phyloP scores from a whole-genome alignment of 1,139 yeast species.

The Geotrichum australiense region DNA sequence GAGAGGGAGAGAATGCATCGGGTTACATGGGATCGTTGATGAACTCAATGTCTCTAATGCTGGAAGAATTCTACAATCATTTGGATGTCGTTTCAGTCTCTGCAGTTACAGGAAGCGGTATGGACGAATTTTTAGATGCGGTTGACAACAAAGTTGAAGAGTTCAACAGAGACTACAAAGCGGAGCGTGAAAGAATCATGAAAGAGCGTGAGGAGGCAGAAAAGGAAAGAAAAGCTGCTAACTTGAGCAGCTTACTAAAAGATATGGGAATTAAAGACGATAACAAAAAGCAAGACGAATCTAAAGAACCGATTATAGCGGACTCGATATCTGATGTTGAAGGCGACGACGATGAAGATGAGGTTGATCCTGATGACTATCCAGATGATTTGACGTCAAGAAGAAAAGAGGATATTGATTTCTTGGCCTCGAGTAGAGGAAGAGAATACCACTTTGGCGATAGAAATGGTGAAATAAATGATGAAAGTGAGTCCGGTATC shows the following conservation, averaged over 20 bases:
- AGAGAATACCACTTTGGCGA: slow-evolving; percentile 71
- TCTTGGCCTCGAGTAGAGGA: slow-evolving; percentile 26
- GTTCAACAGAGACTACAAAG: slow-evolving; percentile 72
- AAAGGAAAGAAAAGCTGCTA: slow-evolving; percentile 62
- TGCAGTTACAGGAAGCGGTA: slow-evolving; percentile 87
- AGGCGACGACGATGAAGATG: slow-evolving; percentile 32
- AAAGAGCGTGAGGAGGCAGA: slow-evolving; percentile 74
- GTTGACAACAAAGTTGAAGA: slow-evolving; percentile 86
- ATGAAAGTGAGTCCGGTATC: slow-evolving; percentile 44
- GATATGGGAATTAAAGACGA: slow-evolving; percentile 61
- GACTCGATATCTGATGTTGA: slow-evolving; percentile 70
- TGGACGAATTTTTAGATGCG: slow-evolving; percentile 77
- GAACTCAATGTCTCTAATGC: slow-evolving; percentile 90
- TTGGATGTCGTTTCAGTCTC: slow-evolving; percentile 89
- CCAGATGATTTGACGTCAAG: slow-evolving; percentile 33
- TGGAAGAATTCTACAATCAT: slow-evolving; percentile 93
- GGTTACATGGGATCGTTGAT: slow-evolving; percentile 94
- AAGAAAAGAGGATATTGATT: slow-evolving; percentile 16
- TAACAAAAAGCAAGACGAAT: slow-evolving; percentile 18
- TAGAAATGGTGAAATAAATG: slow-evolving; percentile 53
- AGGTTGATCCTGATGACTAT: slow-evolving; percentile 44
- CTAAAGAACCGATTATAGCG: slow-evolving; percentile 27
- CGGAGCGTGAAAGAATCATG: slow-evolving; percentile 77
- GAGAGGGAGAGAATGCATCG: slow-evolving; percentile 62
- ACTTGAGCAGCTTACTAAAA: slow-evolving; percentile 65